Evolutionary conservation across 805 yeast genomes (phyloP).

Genomic region (Cyberlindnera bimundalis): DNA sequence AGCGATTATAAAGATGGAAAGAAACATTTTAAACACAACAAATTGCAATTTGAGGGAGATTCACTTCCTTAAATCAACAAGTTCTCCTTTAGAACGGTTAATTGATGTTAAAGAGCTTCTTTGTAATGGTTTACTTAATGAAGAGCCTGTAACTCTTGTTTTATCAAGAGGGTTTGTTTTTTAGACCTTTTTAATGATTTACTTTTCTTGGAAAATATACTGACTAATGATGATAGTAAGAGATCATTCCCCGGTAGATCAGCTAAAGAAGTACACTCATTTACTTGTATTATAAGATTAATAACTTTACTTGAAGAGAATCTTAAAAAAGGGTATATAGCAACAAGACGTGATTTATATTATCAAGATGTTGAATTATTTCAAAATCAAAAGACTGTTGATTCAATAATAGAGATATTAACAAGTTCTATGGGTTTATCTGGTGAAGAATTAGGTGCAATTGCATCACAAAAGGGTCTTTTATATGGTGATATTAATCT

Average conservation of each 20-base stretch:
- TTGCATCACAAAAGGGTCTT: conserved; percentile 62
- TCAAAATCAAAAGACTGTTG: conserved; percentile 41
- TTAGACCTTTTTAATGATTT: too few species aligned
- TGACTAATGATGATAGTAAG: neutral
- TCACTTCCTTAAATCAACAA: too few species aligned
- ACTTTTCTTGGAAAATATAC: too few species aligned
- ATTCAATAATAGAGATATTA: conserved; percentile 37
- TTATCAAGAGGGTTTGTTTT: conserved; percentile 3
- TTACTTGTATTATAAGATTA: conserved; percentile 14
- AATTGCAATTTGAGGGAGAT: neutral
- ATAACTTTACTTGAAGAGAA: conserved; percentile 20
- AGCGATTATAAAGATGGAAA: too few species aligned
- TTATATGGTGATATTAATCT: conserved; percentile 36
- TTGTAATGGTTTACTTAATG: conserved; percentile 1
- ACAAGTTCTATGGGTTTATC: conserved; percentile 37
- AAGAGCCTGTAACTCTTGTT: conserved; percentile 1
- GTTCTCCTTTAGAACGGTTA: too few species aligned
- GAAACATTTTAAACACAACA: neutral
- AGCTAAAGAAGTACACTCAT: conserved; percentile 5
- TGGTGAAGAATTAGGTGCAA: conserved; percentile 41
- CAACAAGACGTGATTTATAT: conserved; percentile 54
- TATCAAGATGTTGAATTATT: conserved; percentile 59
- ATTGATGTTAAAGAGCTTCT: neutral
- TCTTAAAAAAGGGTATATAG: conserved; percentile 10
- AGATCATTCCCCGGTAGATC: conserved; percentile 18